phyloP scores from a whole-genome alignment of 2,329 filamentous ascomycete genomes.

The Cercospora sp. region DNA sequence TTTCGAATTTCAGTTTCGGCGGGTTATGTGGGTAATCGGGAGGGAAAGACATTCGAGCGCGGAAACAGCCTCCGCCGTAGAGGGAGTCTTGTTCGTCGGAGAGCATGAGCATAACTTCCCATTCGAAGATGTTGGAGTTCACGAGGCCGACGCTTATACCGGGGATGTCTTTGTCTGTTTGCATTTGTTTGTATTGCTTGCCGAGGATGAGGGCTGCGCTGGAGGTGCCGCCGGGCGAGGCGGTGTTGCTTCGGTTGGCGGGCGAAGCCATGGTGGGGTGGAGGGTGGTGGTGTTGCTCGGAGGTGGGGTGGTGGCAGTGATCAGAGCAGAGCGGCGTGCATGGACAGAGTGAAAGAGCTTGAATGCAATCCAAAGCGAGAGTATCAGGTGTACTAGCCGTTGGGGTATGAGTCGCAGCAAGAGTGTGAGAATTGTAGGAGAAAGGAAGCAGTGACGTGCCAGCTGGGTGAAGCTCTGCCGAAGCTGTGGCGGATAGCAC shows the following conservation, averaged over 20 bases:
- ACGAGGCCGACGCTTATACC: slow-evolving; percentile 92
- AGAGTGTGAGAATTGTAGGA: not conserved
- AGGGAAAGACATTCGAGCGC: slow-evolving; percentile 80
- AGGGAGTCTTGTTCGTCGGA: slow-evolving; percentile 75
- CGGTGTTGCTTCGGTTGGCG: slow-evolving; percentile 20
- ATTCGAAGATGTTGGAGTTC: slow-evolving; percentile 87
- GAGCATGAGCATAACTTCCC: slow-evolving; percentile 99
- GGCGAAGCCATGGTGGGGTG: slow-evolving; percentile 22
- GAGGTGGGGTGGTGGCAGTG: not conserved
- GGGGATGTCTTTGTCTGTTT: slow-evolving; percentile 83
- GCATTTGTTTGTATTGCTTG: slow-evolving; percentile 92
- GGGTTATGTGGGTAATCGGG: slow-evolving; percentile 82
- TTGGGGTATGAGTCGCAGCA: not conserved
- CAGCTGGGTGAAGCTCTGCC: slow-evolving; percentile 1
- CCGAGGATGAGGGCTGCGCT: slow-evolving; percentile 72
- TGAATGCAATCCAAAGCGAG: not conserved
- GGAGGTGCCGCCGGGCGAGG: slow-evolving; percentile 34
- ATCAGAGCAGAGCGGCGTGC: not conserved
- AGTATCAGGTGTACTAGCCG: not conserved
- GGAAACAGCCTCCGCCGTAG: slow-evolving; percentile 93
- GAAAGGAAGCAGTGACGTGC: not conserved
- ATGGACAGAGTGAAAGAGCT: not conserved
- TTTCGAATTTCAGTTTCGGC: slow-evolving; percentile 84
- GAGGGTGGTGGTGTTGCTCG: not conserved
- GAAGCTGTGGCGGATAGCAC: slow-evolving; percentile 6